phyloP scores from a whole-genome alignment of 352 stramenopile genomes.

The Halophytophthora polymorphica region DNA sequence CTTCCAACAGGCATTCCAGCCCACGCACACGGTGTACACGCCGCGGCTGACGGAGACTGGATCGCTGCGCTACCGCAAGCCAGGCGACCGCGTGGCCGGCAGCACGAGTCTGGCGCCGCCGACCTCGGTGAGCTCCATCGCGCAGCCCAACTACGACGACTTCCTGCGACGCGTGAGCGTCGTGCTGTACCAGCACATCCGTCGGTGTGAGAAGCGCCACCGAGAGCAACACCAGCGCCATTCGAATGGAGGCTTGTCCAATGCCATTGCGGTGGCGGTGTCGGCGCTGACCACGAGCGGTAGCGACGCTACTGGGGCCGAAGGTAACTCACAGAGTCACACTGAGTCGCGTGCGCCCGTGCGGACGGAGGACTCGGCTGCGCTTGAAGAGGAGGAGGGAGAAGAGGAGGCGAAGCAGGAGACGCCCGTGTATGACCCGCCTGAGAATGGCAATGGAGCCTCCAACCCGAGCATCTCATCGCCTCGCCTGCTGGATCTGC shows the following conservation, averaged over 20 bases:
- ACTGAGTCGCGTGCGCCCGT: conserved; percentile 21
- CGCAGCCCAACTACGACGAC: conserved; percentile 90
- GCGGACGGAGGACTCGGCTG: conserved; percentile 8
- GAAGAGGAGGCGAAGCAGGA: neutral
- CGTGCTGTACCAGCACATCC: conserved; percentile 88
- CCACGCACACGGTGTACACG: conserved; percentile 85
- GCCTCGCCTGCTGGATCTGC: conserved; percentile 61
- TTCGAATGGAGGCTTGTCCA: conserved; percentile 9
- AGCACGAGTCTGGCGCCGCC: conserved; percentile 65
- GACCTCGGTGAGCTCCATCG: conserved; percentile 73
- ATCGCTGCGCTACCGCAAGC: conserved; percentile 75
- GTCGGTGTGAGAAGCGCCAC: conserved; percentile 79
- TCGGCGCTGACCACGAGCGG: conserved; percentile 15
- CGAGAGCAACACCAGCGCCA: conserved; percentile 53
- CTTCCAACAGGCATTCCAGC: conserved; percentile 70
- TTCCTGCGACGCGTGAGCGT: conserved; percentile 85
- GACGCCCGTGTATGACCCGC: conserved; percentile 11
- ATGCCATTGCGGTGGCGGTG: conserved; percentile 18
- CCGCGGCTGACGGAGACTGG: conserved; percentile 64
- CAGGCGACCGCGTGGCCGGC: conserved; percentile 65
- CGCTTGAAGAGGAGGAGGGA: conserved; percentile 5
- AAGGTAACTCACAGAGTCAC: neutral
- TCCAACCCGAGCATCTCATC: conserved; percentile 43
- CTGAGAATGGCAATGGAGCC: conserved; percentile 7
- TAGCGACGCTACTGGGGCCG: neutral